These are phyloP conservation scores for Mycena haematopus DNA, from an alignment of 768 basidiomycete species.

Conservation along the genomic window DNA sequence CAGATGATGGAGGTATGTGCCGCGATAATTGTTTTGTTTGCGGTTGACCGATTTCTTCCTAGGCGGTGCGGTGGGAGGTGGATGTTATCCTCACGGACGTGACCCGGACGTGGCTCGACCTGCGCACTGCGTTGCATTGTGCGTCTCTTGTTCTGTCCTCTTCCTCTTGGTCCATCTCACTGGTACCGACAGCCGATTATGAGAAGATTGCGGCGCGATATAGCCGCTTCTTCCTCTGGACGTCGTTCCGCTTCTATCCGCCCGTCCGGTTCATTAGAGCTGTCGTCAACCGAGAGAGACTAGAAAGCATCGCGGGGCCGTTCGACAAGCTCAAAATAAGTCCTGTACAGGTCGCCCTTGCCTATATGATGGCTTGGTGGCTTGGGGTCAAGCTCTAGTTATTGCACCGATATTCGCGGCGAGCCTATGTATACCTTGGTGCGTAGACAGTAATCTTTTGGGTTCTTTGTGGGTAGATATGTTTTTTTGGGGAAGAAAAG, in stretches of 20 bases:
- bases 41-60: constrained; percentile 7
- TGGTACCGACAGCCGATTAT: constrained; percentile 59
- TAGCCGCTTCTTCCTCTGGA: constrained; percentile 78
- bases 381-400: constrained; percentile 17
- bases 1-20: constrained; percentile 88
- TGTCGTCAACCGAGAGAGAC: constrained; percentile 10
- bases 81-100: constrained; percentile 81
- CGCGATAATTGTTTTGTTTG: not conserved
- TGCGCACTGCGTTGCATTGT: constrained; percentile 67
- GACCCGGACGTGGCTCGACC: constrained; percentile 69
- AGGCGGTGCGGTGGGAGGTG: constrained; percentile 84
- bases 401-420: no score
- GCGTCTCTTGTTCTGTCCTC: constrained; percentile 30
- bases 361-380: constrained; percentile 27
- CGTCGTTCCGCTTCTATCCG: constrained; percentile 63
- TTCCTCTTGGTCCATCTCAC: constrained; percentile 2
- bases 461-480: not conserved
- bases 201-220: constrained; percentile 67
- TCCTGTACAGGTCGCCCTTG: constrained; percentile 21
- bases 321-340: constrained; percentile 22
- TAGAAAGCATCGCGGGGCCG: constrained; percentile 29
- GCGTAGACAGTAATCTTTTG: not conserved
- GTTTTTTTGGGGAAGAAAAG: no score
- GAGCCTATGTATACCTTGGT: no score
- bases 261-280: constrained; percentile 41